These are phyloP conservation scores for Candida cerambycidarum DNA, from an alignment of 805 yeast genomes.

Conservation along the genomic window DNA sequence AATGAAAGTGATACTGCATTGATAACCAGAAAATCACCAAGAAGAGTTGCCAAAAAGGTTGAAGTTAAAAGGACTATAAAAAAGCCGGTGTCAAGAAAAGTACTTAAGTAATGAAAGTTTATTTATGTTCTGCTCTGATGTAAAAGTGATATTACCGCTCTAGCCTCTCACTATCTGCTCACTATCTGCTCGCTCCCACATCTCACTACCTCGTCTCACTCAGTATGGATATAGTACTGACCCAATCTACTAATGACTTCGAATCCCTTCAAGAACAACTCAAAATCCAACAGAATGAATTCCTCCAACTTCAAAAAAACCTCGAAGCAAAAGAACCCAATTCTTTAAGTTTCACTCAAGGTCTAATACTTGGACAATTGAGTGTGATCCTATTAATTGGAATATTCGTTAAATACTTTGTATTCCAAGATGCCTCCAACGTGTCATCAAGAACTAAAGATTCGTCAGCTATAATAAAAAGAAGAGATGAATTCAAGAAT, in stretches of 20 bases:
- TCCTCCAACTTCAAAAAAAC: slow-evolving; percentile 28
- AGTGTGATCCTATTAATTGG: slow-evolving; percentile 64
- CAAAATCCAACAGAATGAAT: slow-evolving; percentile 28
- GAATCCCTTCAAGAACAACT: slow-evolving; percentile 25
- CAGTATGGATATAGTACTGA: slow-evolving; percentile 3
- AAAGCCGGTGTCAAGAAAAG: slow-evolving; percentile 17
- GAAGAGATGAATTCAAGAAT: slow-evolving; percentile 29
- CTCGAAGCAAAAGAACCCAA: slow-evolving; percentile 19
- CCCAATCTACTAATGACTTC: neutral
- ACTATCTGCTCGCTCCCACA: no score
- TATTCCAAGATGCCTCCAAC: slow-evolving; percentile 65
- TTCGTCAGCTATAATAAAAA: slow-evolving; percentile 32
- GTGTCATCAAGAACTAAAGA: slow-evolving; percentile 30
- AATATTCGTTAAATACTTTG: slow-evolving; percentile 71
- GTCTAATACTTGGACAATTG: slow-evolving; percentile 69
- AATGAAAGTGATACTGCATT: slow-evolving; percentile 19
- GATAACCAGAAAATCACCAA: slow-evolving; percentile 12
- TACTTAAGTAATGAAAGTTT: neutral
- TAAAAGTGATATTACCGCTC: no score
- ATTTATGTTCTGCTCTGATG: no score
- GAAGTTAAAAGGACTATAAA: slow-evolving; percentile 13
- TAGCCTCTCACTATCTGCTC: no score
- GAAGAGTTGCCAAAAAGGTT: slow-evolving; percentile 6
- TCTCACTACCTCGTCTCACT: no score
- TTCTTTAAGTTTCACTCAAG: slow-evolving; percentile 73